Percentiles rank a stretch among this genome's conserved stretches.
These are phyloP conservation scores for Fusarium tuaranense DNA, from an alignment of 2,329 filamentous ascomycete genomes.

Conservation along the genomic window DNA sequence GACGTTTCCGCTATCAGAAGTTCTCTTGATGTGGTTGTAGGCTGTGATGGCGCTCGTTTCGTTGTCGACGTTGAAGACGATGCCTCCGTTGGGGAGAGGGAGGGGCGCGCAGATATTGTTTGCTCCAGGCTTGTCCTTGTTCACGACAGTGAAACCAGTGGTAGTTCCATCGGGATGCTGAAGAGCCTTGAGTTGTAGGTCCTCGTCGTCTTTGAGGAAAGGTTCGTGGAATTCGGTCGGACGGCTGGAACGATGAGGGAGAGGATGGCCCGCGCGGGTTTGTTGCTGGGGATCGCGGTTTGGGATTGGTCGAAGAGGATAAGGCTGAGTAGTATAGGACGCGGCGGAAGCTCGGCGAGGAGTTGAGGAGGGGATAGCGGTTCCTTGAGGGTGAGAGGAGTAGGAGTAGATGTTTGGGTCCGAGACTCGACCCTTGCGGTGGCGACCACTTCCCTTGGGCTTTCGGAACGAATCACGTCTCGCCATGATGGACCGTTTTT, in stretches of 20 bases:
- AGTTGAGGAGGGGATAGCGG: neutral
- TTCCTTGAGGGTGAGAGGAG: neutral
- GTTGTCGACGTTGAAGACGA: slow-evolving; percentile 13
- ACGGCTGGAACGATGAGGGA: neutral
- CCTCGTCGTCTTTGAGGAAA: slow-evolving; percentile 16
- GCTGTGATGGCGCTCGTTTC: neutral
- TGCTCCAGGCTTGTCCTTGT: neutral
- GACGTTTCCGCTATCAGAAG: neutral
- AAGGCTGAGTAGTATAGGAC: neutral
- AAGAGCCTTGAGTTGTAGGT: slow-evolving; percentile 15
- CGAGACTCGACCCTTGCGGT: neutral
- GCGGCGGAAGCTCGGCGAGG: neutral
- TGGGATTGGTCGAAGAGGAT: neutral
- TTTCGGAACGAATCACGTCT: neutral
- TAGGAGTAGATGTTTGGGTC: neutral
- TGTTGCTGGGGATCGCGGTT: neutral
- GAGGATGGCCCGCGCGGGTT: neutral
- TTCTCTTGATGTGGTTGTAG: neutral
- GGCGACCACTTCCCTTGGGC: neutral
- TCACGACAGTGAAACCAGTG: slow-evolving; percentile 3
- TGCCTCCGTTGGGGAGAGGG: neutral
- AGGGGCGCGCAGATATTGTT: slow-evolving; percentile 24
- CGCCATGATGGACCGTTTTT: neutral
- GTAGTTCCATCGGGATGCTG: neutral
- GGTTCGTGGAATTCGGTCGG: neutral